Evolutionary conservation across 2,329 filamentous ascomycete species (phyloP), one percentile per base, ranked within the genome.

Genomic region (Neofusicoccum sp.): DNA sequence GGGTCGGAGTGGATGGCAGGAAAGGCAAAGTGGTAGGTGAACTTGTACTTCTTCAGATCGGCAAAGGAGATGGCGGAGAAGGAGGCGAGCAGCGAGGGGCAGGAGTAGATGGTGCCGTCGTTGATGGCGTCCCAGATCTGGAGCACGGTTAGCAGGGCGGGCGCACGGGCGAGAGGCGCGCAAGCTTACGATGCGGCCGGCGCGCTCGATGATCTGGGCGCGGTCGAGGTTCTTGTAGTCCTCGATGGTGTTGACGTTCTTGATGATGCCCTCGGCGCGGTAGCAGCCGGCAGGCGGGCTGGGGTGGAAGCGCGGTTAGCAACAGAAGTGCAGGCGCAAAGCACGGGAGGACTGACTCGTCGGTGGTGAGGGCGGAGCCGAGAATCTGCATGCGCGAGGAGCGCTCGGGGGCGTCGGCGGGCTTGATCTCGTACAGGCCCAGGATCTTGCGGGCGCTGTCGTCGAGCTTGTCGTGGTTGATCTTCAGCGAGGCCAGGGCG

Each of bases 1-100:
- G 91, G 91, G 59, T 93, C 88, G 3, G 93, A 96, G 72, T 96
- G 93, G 45, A 99, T 82, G 14, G 93, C 92, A 1, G 95, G 95
- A 70, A 96, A 99, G 4, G 89, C 93, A 75, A 98, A 98, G 87
- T 96, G 96, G 77, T 98, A 98, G n/a, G 89, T 91, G 73, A 98
- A 97, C 64, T 88, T 91, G 78, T 98, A 98, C 72, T 96, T 97
- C 75, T 99, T 99, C 34, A 99, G 83, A 71, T 99, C 93, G 64
- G 95, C 93, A 73, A 91, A 99, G 14, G 91, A 96, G 47, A 98
- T 86, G 62, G 96, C 86, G 28, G 90, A 84, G 74, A 97, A 98
- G 6, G 91, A 95, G 4, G 91, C 87, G 16, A 99, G 86, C 2
- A 98, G 83, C 4, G 93, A 97, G 2, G 95, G 95, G 54, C 93